phyloP scores from a whole-genome alignment of 352 stramenopile species.

The Aphanomyces stellatus region DNA sequence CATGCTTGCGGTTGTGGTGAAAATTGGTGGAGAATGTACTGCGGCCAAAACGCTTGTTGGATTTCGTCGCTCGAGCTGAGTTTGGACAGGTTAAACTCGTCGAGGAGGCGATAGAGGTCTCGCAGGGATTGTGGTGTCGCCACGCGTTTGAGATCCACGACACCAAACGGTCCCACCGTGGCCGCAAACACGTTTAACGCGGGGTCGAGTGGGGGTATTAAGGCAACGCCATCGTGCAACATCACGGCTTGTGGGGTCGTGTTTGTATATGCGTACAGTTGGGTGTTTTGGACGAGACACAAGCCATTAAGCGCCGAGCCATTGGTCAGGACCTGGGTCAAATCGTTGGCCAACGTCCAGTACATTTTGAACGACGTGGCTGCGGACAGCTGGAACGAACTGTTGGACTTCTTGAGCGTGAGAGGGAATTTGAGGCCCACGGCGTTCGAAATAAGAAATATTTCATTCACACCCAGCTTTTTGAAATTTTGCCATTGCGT shows the following conservation, averaged over 20 bases:
- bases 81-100: neutral
- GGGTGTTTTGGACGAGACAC: neutral
- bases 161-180: neutral
- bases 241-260: neutral
- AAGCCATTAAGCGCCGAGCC: neutral
- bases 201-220: neutral
- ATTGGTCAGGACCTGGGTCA: neutral
- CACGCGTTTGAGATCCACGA: conserved; percentile 7
- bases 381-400: neutral
- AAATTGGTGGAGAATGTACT: neutral
- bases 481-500: conserved; percentile 17
- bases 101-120: neutral
- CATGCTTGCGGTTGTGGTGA: neutral
- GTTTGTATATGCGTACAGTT: neutral
- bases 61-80: neutral
- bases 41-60: neutral
- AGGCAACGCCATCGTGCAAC: neutral
- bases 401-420: conserved; percentile 8
- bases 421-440: neutral
- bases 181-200: neutral
- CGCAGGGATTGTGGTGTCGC: neutral
- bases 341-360: neutral
- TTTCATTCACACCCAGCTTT: conserved; percentile 5
- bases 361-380: conserved; percentile 16
- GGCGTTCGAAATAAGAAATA: conserved; percentile 2